phyloP scores from a whole-genome alignment of 1,284 basidiomycete species.

The Fomitopsis palustris region DNA sequence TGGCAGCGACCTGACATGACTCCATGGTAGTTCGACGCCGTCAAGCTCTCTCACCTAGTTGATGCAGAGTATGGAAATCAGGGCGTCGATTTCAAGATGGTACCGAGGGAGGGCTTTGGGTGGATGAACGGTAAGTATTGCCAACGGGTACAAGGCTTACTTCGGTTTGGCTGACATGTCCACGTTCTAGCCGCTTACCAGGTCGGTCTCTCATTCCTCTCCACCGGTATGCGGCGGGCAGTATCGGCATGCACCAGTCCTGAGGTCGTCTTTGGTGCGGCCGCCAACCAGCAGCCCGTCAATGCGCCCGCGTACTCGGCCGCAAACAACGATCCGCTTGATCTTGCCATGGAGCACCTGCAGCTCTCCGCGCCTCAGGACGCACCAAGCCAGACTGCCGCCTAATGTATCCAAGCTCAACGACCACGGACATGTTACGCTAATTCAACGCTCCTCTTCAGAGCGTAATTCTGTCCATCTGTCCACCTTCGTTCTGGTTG shows the following conservation, averaged over 20 bases:
- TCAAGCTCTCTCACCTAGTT: constrained; percentile 91
- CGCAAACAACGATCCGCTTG: constrained; percentile 56
- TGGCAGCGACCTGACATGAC: background rate
- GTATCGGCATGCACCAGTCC: constrained; percentile 91
- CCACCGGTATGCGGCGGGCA: constrained; percentile 91
- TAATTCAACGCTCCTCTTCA: constrained; percentile 2
- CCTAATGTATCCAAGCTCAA: background rate
- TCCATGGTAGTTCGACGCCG: constrained; percentile 80
- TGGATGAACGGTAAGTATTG: constrained; percentile 83
- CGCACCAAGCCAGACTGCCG: background rate
- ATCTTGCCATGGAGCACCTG: constrained; percentile 67
- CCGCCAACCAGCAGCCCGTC: constrained; percentile 32
- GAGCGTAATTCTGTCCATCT: background rate
- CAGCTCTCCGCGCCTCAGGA: constrained; percentile 18
- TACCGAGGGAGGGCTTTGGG: constrained; percentile 95
- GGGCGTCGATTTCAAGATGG: constrained; percentile 95
- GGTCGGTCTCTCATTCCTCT: constrained; percentile 92
- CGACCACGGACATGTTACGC: background rate
- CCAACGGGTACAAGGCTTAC: background rate
- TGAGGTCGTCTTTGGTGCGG: constrained; percentile 78
- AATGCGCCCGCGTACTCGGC: constrained; percentile 35
- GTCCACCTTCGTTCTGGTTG: background rate
- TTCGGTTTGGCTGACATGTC: constrained; percentile 2
- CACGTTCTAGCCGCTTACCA: constrained; percentile 77
- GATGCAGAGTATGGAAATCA: constrained; percentile 99